phyloP scores from a whole-genome alignment of 31 red algal genomes.

The Asparagopsis taxiformis region DNA sequence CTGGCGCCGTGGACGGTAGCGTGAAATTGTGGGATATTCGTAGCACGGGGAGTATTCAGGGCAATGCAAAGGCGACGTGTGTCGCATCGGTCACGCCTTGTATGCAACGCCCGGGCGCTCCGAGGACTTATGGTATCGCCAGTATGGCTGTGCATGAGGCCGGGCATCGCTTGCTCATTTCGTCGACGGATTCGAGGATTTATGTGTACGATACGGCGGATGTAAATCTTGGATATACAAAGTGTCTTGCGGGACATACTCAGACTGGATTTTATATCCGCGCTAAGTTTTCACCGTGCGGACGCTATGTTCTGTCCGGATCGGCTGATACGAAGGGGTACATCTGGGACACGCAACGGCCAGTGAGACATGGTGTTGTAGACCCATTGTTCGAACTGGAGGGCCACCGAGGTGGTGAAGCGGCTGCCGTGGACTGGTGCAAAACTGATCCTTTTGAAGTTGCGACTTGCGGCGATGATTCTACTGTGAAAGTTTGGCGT shows the following conservation, averaged over 20 bases:
- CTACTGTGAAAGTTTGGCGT: constrained; percentile 64
- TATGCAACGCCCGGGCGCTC: background rate
- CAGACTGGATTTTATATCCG: constrained; percentile 72
- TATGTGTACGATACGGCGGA: constrained; percentile 50
- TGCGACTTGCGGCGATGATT: constrained; percentile 74
- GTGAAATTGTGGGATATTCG: constrained; percentile 84
- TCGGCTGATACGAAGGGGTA: constrained; percentile 67
- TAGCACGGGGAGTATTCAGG: background rate
- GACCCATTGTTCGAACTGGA: constrained; percentile 33
- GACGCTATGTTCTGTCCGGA: constrained; percentile 48
- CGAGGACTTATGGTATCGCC: constrained; percentile 47
- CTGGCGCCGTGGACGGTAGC: constrained; percentile 69
- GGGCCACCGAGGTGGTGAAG: constrained; percentile 66
- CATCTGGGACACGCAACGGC: constrained; percentile 47
- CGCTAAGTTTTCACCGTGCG: constrained; percentile 51
- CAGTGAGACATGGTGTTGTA: background rate
- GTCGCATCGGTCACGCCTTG: background rate
- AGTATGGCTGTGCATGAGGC: constrained; percentile 30
- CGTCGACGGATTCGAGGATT: constrained; percentile 51
- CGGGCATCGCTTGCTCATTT: constrained; percentile 24
- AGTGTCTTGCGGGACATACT: constrained; percentile 42
- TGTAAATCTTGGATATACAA: constrained; percentile 14
- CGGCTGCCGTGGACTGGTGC: constrained; percentile 78
- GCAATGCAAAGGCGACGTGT: background rate
- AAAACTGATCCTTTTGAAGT: constrained; percentile 30